Conservation (phyloP, 257 asterid species). For the Craterostigma plantagineum region DNA sequence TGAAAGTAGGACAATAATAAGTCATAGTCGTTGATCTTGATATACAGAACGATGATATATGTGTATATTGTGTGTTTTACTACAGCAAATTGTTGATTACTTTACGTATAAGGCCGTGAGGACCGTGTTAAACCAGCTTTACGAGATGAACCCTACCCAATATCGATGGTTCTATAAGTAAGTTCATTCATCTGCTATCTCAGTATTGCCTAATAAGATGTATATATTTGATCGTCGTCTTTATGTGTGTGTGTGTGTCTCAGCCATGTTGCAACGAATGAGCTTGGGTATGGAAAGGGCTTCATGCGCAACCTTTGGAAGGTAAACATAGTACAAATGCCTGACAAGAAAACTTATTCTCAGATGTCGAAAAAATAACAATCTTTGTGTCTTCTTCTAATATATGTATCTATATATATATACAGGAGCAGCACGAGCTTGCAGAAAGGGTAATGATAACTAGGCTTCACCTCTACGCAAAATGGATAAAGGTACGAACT, state of each 20-base stretch:
- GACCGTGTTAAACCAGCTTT: slow-evolving; percentile 74
- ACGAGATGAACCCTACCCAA: slow-evolving; percentile 81
- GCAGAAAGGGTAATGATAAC: slow-evolving; percentile 94
- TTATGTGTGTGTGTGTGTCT: neutral
- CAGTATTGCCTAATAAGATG: too few relatives aligned
- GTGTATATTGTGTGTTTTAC: too few relatives aligned
- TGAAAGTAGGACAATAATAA: too few relatives aligned
- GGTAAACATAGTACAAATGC: slow-evolving; percentile 18
- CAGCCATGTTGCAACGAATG: slow-evolving; percentile 48
- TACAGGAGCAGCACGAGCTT: slow-evolving; percentile 59
- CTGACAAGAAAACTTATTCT: too few relatives aligned
- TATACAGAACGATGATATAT: too few relatives aligned
- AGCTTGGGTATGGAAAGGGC: slow-evolving; percentile 45
- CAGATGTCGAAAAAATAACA: too few relatives aligned
- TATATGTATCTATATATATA: neutral
- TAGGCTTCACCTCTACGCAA: slow-evolving; percentile 72
- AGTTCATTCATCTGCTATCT: slow-evolving; percentile 7
- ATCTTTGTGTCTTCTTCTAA: neutral
- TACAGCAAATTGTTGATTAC: slow-evolving; percentile 64
- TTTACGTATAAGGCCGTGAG: slow-evolving; percentile 91
- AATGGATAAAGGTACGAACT: slow-evolving; percentile 83
- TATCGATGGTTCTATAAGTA: slow-evolving; percentile 83
- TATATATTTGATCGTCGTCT: too few relatives aligned
- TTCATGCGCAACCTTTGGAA: slow-evolving; percentile 61
- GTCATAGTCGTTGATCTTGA: too few relatives aligned